Percentiles rank a stretch among this genome's conserved stretches.
phyloP scores from a whole-genome alignment of 768 basidiomycete species.

The Tylopilus vinaceipallidus region DNA sequence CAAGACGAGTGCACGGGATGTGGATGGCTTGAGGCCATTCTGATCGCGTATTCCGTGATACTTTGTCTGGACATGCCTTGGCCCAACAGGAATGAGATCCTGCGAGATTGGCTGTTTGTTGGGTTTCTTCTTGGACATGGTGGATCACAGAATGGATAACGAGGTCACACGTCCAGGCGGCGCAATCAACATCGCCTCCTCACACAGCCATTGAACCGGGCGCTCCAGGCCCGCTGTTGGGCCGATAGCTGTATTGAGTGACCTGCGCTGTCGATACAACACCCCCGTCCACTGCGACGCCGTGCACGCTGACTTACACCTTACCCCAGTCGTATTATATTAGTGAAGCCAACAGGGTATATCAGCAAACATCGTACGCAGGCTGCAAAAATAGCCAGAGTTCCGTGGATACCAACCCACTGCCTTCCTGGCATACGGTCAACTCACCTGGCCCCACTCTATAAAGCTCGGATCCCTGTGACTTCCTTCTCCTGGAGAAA shows the following conservation, averaged over 20 bases:
- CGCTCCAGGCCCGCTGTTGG: too few species aligned
- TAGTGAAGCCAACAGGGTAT: not conserved
- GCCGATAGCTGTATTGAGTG: too few species aligned
- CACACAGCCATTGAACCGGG: too few species aligned
- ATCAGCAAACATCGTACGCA: not conserved
- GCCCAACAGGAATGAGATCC: constrained; percentile 56
- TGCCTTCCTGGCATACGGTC: not conserved
- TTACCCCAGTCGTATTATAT: too few species aligned
- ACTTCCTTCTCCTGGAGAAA: too few species aligned
- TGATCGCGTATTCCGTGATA: constrained; percentile 42
- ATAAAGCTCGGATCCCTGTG: not conserved
- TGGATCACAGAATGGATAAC: not conserved
- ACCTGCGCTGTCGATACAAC: too few species aligned
- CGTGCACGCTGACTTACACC: too few species aligned
- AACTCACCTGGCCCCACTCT: not conserved
- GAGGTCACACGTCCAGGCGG: too few species aligned
- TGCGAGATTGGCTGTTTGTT: constrained; percentile 22
- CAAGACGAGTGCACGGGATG: constrained; percentile 68
- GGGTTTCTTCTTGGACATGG: constrained; percentile 35
- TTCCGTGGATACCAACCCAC: too few species aligned
- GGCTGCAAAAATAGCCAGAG: not conserved
- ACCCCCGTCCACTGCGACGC: too few species aligned
- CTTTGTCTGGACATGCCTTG: constrained; percentile 44
- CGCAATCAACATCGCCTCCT: too few species aligned
- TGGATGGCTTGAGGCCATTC: constrained; percentile 57